These are phyloP conservation scores for Tulasnella sp. DNA, from an alignment of 768 basidiomycete species.

Conservation along the genomic window DNA sequence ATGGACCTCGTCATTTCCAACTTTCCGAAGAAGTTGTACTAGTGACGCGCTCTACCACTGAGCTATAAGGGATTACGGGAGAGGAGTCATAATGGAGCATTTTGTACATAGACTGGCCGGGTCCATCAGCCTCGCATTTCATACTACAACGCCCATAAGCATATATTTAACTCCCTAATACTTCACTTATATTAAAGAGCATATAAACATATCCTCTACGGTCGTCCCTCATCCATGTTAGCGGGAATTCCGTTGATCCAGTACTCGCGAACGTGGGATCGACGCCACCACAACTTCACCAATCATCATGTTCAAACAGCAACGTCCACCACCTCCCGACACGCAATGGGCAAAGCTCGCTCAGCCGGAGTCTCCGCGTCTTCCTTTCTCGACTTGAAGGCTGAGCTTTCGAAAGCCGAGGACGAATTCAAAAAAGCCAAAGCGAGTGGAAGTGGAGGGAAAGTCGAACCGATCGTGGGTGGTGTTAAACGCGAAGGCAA, in stretches of 20 bases:
- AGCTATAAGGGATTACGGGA: slow-evolving; percentile 41
- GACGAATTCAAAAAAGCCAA: slow-evolving; percentile 68
- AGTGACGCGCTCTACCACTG: slow-evolving; percentile 52
- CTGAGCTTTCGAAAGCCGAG: slow-evolving; percentile 55
- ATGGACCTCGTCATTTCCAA: background rate
- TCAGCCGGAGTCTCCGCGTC: slow-evolving; percentile 70
- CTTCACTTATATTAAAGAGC: background rate
- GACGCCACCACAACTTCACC: background rate
- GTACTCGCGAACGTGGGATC: background rate
- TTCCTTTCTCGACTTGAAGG: slow-evolving; percentile 83
- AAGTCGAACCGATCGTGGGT: slow-evolving; percentile 53
- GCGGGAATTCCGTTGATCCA: background rate
- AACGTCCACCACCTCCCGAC: background rate
- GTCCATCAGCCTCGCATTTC: background rate
- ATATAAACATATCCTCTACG: background rate
- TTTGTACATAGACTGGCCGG: background rate
- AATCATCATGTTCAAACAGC: background rate
- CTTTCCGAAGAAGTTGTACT: slow-evolving; percentile 37
- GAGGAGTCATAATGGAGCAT: background rate
- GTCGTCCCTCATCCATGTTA: background rate
- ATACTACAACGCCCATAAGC: background rate
- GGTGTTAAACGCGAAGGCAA: slow-evolving; percentile 71
- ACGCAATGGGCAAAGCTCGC: slow-evolving; percentile 62
- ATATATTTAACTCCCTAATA: background rate
- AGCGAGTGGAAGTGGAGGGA: slow-evolving; percentile 55